Base-by-base conservation (phyloP, 2,329 filamentous ascomycete species). In the Ophiostoma australiae region DNA sequence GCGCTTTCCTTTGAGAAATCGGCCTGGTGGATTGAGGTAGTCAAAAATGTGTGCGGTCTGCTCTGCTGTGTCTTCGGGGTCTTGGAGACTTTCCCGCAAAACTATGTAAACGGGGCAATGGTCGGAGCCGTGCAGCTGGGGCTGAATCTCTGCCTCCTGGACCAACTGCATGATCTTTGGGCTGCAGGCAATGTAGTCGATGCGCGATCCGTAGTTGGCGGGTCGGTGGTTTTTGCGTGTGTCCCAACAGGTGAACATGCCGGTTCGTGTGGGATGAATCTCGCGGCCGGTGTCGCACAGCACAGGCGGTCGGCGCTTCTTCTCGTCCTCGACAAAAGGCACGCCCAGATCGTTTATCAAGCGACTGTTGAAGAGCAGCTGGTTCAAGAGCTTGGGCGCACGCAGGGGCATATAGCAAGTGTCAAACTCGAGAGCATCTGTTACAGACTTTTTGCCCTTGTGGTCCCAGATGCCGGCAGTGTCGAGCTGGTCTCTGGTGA, bases 211-310 rank as follows among this genome's bases (percentile, higher is more conserved):
- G 79, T 91, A 96, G 78, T 98, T 98, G 2, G 92, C 93, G 3
- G 94, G 94, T n/a, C 95, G 86, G n/a, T 92, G 92, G 79, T 98
- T 98, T 77, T 93, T 91, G 78, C 91, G 94, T 69, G 92, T 94
- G 74, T 98, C 93, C 94, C 94, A 98, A 79, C 94, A 97, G 0
- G 95, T 98, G 79, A 93, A 98, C 95, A 99, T 98, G 73, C 93
- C 93, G 73, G 84, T 83, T 55, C 95, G 86, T n/a, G 83, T 81
- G 0, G 92, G 91, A 77, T 97, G 91, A 77, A 94, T 96, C 35
- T 86, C 87, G 68, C 95, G 87, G 75, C 91, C 94, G 23, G 96
- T 83, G 80, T 99, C 95, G 86, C 90, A 92, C 58, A 98, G 81
- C 1, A 94, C 86, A 2, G 92, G 87, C 23, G 73, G 71, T 11